A percentile compares a stretch with the other conserved stretches of the same genome.
These are phyloP conservation scores for Vairimorpha apis DNA, from an alignment of 371 early-diverging fungal genomes.

Conservation along the genomic window DNA sequence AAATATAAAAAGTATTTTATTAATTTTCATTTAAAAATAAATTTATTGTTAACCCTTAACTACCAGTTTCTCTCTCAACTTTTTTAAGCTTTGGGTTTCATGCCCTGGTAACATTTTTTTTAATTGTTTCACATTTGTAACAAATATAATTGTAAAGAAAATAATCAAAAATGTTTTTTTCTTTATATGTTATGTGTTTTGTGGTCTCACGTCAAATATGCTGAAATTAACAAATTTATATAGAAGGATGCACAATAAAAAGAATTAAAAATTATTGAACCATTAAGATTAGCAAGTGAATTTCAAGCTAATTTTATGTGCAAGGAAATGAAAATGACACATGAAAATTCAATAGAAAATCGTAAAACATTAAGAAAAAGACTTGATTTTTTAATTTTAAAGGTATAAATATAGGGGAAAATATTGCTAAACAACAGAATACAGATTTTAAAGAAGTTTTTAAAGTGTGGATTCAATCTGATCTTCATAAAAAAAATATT, in stretches of 20 bases:
- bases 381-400: conserved; percentile 41
- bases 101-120: conserved; percentile 37
- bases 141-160: neutral
- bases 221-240: conserved; percentile 54
- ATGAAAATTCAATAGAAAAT: conserved; percentile 20
- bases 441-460: conserved; percentile 56
- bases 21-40: no score
- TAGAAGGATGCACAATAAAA: conserved; percentile 46
- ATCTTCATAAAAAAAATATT: conserved; percentile 61
- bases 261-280: conserved; percentile 15
- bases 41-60: neutral
- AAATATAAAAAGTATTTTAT: no score
- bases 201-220: conserved; percentile 31
- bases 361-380: conserved; percentile 17
- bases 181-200: conserved; percentile 13
- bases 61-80: conserved; percentile 19
- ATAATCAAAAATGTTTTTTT: neutral
- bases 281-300: conserved; percentile 46
- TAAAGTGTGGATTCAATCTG: conserved; percentile 56
- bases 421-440: conserved; percentile 57
- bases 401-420: conserved; percentile 61
- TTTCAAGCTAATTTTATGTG: conserved; percentile 56
- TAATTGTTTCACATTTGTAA: neutral
- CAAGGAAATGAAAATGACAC: conserved; percentile 39
- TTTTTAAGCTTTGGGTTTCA: conserved; percentile 28